A percentile compares a stretch with the other conserved stretches of the same genome.
These are phyloP conservation scores for Leccinum aurantiacum DNA, from an alignment of 768 basidiomycete species.

Conservation along the genomic window DNA sequence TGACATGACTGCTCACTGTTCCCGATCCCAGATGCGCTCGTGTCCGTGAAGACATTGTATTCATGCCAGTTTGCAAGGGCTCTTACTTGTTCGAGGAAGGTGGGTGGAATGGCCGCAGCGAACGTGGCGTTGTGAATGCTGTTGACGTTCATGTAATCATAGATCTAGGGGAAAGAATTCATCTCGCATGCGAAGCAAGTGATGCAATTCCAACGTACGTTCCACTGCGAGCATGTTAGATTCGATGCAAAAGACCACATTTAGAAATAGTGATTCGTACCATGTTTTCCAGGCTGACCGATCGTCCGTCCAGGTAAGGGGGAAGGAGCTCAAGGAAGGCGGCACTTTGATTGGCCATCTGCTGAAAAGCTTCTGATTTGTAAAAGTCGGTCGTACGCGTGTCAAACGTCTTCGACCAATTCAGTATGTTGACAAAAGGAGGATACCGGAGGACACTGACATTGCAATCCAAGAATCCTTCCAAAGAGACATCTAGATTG, in stretches of 20 bases:
- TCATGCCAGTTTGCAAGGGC: slow-evolving; percentile 74
- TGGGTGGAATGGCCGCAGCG: slow-evolving; percentile 42
- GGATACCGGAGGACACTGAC: slow-evolving; percentile 33
- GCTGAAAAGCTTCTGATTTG: slow-evolving; percentile 48
- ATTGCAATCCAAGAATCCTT: slow-evolving; percentile 63
- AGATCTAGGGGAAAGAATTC: slow-evolving; percentile 43
- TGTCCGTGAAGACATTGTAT: slow-evolving; percentile 61
- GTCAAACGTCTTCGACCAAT: slow-evolving; percentile 43
- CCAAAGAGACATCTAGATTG: slow-evolving; percentile 58
- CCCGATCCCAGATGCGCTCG: slow-evolving; percentile 55
- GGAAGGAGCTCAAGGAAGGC: slow-evolving; percentile 49
- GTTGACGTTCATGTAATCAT: slow-evolving; percentile 73
- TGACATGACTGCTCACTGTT: slow-evolving; percentile 47
- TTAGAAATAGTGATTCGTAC: slow-evolving; percentile 31
- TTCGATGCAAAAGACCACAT: neutral
- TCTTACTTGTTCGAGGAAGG: slow-evolving; percentile 53
- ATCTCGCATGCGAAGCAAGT: neutral
- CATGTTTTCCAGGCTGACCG: slow-evolving; percentile 57
- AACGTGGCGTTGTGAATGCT: slow-evolving; percentile 65
- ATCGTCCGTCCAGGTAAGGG: slow-evolving; percentile 54
- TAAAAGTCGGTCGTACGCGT: slow-evolving; percentile 53
- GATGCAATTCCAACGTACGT: slow-evolving; percentile 33
- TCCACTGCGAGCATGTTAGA: slow-evolving; percentile 38
- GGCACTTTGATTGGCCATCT: slow-evolving; percentile 44
- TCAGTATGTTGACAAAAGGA: slow-evolving; percentile 1